phyloP scores from a whole-genome alignment of 1,284 basidiomycete genomes.

The Ceratobasidium sp. region DNA sequence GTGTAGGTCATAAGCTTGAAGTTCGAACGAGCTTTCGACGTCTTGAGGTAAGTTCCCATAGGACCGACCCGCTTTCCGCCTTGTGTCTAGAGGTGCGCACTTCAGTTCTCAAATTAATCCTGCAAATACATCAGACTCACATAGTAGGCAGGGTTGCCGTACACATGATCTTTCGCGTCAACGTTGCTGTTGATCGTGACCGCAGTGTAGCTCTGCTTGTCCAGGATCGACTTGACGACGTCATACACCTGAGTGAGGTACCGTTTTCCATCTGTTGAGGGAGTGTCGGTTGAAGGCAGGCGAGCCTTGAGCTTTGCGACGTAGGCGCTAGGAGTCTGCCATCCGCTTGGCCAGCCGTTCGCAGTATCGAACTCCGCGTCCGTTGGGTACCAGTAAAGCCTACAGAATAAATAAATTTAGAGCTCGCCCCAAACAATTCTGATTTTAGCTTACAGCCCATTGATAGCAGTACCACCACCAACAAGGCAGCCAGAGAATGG shows the following conservation, averaged over 20 bases:
- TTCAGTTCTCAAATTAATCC: background rate
- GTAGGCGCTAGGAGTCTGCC: constrained; percentile 64
- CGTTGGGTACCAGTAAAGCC: constrained; percentile 62
- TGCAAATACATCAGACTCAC: background rate
- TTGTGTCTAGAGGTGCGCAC: constrained; percentile 58
- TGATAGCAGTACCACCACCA: constrained; percentile 70
- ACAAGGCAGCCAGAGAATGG: constrained; percentile 71
- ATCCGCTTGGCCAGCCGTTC: constrained; percentile 66
- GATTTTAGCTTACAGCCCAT: constrained; percentile 65
- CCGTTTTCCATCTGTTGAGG: constrained; percentile 68
- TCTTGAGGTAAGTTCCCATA: constrained; percentile 68
- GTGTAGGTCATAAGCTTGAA: constrained; percentile 63
- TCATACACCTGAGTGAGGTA: constrained; percentile 64
- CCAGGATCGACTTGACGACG: constrained; percentile 60
- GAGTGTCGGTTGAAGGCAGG: constrained; percentile 66
- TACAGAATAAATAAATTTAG: constrained; percentile 47
- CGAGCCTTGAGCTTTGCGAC: constrained; percentile 62
- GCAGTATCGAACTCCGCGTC: constrained; percentile 62
- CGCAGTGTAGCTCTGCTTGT: constrained; percentile 61
- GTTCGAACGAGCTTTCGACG: constrained; percentile 64
- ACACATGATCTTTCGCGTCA: constrained; percentile 23
- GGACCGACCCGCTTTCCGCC: constrained; percentile 68
- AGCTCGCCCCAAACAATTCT: background rate
- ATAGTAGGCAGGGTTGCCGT: constrained; percentile 12
- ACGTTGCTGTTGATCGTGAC: constrained; percentile 63